Evolutionary conservation across 2,329 filamentous ascomycete species (phyloP).

Genomic region (Aspergillus floridensis): DNA sequence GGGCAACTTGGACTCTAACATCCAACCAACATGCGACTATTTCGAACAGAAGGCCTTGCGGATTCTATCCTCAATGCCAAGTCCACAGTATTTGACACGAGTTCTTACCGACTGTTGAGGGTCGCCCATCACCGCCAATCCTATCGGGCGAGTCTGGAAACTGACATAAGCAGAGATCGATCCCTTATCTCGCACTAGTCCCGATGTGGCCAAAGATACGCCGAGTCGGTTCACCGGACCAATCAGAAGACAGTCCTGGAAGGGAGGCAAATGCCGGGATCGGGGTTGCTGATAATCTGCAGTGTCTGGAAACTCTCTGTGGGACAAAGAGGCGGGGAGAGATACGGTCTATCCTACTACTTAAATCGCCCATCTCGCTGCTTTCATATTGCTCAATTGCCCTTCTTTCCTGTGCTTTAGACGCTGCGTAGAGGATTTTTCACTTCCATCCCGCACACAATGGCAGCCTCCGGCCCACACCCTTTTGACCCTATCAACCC

Average conservation of each 20-base stretch:
- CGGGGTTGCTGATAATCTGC: not conserved
- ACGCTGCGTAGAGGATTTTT: no score
- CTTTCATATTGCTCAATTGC: not conserved
- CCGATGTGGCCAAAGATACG: slow-evolving; percentile 13
- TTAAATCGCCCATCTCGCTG: not conserved
- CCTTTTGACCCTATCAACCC: slow-evolving; percentile 43
- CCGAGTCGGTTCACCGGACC: slow-evolving; percentile 4
- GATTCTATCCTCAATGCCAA: no score
- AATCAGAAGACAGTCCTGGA: not conserved
- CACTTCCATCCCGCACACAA: not conserved
- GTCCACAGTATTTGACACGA: no score
- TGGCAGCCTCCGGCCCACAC: slow-evolving; percentile 25
- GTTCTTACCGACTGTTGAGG: not conserved
- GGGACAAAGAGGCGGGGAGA: no score
- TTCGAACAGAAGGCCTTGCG: no score
- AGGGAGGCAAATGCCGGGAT: not conserved
- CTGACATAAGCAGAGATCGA: not conserved
- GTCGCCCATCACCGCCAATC: not conserved
- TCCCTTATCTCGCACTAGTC: not conserved
- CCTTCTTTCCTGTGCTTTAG: no score
- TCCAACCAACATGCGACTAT: no score
- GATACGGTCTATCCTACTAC: not conserved
- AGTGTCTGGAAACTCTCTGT: no score
- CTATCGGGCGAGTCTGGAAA: not conserved
- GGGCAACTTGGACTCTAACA: no score